Base-by-base conservation (phyloP, 1,139 yeast genomes). In the Kodamaea arcana region DNA sequence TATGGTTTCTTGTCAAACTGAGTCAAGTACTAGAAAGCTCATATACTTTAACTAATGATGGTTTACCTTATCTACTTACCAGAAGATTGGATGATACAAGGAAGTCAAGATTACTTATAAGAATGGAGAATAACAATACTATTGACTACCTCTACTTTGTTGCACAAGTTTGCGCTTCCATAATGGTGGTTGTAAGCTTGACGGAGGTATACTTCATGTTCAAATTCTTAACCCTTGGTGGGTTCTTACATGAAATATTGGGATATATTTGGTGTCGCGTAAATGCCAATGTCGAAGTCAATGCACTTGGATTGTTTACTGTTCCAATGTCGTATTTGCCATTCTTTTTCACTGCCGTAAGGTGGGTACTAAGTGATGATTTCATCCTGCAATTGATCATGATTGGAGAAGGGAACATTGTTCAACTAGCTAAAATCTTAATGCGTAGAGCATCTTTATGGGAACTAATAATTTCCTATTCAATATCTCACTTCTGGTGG, bases 401-500 rank as follows among this genome's bases (percentile, higher is more conserved):
- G 26, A 10, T 29, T 12, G n/a, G 15, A 10, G 6, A 16, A 12
- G 32, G 32, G 8, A 23, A 22, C 13, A 13, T 21, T 21, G 23
- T 20, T 12, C 30, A 17, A 18, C 15, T 31, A 13, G 20, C 11
- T 6, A 32, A 15, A 6, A 26, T 25, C 17, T 37, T 21, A 20
- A 6, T 29, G 11, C 31, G 15, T 5, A 18, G 31, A 16, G 15
- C 18, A 13, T 12, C 25, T 13, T n/a, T 29, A 4, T 29, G 31
- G 31, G 26, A 18, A 10, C 18, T 21, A 4, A 11, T 29, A 10
- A 21, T 21, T n/a, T 21, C 31, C 8, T 29, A 21, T 29, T 15
- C 20, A 23, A 29, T 29, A 7, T 21, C 31, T 2, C 73, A 69
- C 40, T 37, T 57, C 18, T 67, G 71, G 72, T 68, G 73, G 73